These are phyloP conservation scores for Suillus spraguei DNA, from an alignment of 768 basidiomycete genomes.

Conservation along the genomic window DNA sequence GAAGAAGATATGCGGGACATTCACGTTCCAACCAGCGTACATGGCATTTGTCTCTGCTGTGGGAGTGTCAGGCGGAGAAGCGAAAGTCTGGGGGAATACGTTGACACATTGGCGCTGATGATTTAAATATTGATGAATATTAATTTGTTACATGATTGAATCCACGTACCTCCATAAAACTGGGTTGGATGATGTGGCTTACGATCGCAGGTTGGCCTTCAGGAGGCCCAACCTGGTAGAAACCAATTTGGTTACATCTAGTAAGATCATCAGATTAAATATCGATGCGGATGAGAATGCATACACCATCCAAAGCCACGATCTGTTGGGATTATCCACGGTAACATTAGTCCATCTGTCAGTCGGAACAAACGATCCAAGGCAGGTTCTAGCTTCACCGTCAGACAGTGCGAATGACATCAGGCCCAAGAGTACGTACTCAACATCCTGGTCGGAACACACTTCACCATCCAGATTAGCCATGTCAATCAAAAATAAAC, in stretches of 20 bases:
- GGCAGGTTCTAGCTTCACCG: conserved; percentile 41
- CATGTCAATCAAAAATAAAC: neutral
- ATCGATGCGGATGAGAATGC: conserved; percentile 17
- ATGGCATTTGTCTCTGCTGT: conserved; percentile 44
- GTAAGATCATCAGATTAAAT: conserved; percentile 8
- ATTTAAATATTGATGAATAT: neutral
- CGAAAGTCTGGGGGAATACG: conserved; percentile 66
- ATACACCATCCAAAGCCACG: conserved; percentile 77
- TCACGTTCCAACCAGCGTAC: conserved; percentile 69
- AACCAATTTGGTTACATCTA: conserved; percentile 75
- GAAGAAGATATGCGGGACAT: conserved; percentile 62
- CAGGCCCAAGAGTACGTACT: conserved; percentile 40
- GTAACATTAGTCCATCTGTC: conserved; percentile 52
- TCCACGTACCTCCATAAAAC: conserved; percentile 28
- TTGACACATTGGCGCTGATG: conserved; percentile 65
- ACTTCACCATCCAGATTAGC: conserved; percentile 37
- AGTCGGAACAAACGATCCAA: conserved; percentile 43
- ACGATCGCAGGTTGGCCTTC: conserved; percentile 35
- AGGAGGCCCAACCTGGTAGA: conserved; percentile 41
- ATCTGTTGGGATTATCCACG: conserved; percentile 57
- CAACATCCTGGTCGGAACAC: conserved; percentile 46
- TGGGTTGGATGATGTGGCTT: conserved; percentile 35
- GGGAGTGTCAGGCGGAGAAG: conserved; percentile 45
- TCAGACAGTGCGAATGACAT: conserved; percentile 24
- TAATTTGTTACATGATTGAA: neutral